These are phyloP conservation scores for Arachnopeziza araneosa DNA, from an alignment of 2,329 filamentous ascomycete genomes.

Conservation along the genomic window DNA sequence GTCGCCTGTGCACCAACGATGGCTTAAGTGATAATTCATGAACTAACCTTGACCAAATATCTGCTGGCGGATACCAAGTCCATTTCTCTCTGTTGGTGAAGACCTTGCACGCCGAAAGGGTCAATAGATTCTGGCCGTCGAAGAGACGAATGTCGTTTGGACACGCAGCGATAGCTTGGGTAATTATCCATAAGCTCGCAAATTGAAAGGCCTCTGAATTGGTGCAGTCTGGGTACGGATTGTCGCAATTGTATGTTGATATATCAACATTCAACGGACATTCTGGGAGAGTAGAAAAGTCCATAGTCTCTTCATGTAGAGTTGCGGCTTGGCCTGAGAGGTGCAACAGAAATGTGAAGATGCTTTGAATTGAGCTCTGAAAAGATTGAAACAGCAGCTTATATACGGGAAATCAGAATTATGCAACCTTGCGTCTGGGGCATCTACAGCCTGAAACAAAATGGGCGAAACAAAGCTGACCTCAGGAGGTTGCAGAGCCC, in stretches of 20 bases:
- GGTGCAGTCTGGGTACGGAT: conserved; percentile 1
- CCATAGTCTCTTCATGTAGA: no score
- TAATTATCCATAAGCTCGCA: conserved; percentile 2
- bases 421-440: no score
- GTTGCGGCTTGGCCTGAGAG: no score
- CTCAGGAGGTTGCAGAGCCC: no score
- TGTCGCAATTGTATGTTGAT: not conserved
- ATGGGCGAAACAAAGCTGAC: no score
- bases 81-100: conserved; percentile 1
- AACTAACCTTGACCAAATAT: conserved; percentile 1
- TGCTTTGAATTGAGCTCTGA: no score
- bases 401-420: no score
- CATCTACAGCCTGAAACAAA: no score
- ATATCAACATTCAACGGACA: not conserved
- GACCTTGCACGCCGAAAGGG: not conserved
- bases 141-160: conserved; percentile 4
- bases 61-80: not conserved
- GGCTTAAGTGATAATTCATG: no score
- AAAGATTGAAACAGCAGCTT: no score
- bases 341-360: no score
- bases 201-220: conserved; percentile 1
- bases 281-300: not conserved
- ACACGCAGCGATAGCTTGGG: conserved; percentile 2
- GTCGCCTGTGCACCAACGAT: no score
- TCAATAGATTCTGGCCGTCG: not conserved